A percentile compares a stretch with the other conserved stretches of the same genome.
These are phyloP conservation scores for Picea sitchensis DNA, from an alignment of 75 land plant genomes.

Conservation along the genomic window DNA sequence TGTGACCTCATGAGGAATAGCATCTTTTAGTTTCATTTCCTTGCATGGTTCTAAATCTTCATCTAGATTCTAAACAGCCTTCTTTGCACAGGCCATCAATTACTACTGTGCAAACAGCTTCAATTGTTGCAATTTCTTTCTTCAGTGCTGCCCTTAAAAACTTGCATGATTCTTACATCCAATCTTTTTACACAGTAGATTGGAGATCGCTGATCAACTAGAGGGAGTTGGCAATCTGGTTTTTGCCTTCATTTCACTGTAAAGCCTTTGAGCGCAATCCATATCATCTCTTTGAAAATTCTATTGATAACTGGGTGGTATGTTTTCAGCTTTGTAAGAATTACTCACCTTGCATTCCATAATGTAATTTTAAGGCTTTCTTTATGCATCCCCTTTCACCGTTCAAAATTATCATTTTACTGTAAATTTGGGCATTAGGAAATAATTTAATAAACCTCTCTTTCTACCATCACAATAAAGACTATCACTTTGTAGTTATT, in stretches of 20 bases:
- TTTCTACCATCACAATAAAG: too few species aligned
- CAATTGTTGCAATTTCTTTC: slow-evolving; percentile 30
- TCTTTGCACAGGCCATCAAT: slow-evolving; percentile 64
- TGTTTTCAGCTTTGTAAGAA: slow-evolving; percentile 1
- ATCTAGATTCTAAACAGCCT: slow-evolving; percentile 26
- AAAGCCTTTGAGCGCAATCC: slow-evolving; percentile 8
- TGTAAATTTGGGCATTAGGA: slow-evolving; percentile 15
- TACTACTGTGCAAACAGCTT: slow-evolving; percentile 39
- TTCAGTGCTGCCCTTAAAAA: slow-evolving; percentile 33
- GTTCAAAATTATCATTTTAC: slow-evolving; percentile 18
- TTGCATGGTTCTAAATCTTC: slow-evolving; percentile 56
- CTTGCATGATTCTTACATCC: slow-evolving; percentile 42
- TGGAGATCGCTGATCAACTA: slow-evolving; percentile 11
- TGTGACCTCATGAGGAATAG: slow-evolving; percentile 35
- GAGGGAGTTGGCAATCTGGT: slow-evolving; percentile 5
- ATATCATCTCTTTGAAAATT: slow-evolving; percentile 10
- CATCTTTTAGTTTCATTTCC: slow-evolving; percentile 30
- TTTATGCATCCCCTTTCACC: slow-evolving; percentile 15
- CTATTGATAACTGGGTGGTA: slow-evolving; percentile 16
- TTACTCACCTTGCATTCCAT: background rate
- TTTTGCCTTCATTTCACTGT: slow-evolving; percentile 5
- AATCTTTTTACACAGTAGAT: slow-evolving; percentile 34
- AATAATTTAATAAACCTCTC: background rate
- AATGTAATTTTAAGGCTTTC: slow-evolving; percentile 1
- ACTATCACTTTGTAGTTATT: too few species aligned